A percentile compares a stretch with the other conserved stretches of the same genome.
These are phyloP conservation scores for Leccinellum albellum DNA, from an alignment of 768 basidiomycete genomes.

Conservation along the genomic window DNA sequence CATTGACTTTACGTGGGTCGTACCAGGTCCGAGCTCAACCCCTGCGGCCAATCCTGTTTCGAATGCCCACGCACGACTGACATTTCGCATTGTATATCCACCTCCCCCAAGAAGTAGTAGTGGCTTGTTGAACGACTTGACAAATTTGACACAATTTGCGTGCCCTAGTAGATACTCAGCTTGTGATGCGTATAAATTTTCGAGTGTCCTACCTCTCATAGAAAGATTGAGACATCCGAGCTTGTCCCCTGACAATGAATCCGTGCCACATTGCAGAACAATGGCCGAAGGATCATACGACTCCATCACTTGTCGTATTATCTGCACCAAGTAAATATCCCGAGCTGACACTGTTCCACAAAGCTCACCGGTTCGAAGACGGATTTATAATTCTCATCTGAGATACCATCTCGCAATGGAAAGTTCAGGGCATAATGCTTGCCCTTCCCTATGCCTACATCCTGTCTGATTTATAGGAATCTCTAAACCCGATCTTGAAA, in stretches of 20 bases:
- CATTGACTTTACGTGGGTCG: background rate
- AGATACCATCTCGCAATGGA: slow-evolving; percentile 90
- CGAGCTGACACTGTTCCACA: background rate
- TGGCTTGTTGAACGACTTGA: slow-evolving; percentile 94
- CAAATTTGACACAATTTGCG: slow-evolving; percentile 95
- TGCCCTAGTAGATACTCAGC: slow-evolving; percentile 55
- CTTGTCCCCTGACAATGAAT: slow-evolving; percentile 94
- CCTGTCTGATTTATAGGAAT: slow-evolving; percentile 43
- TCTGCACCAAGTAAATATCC: slow-evolving; percentile 42
- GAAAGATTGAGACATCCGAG: slow-evolving; percentile 94
- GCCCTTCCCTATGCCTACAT: slow-evolving; percentile 90
- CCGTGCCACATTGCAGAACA: slow-evolving; percentile 95
- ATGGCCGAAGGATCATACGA: slow-evolving; percentile 92
- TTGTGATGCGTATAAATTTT: background rate
- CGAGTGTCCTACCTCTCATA: slow-evolving; percentile 65
- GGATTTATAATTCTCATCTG: slow-evolving; percentile 90
- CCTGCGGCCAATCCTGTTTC: slow-evolving; percentile 99
- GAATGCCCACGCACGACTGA: slow-evolving; percentile 95
- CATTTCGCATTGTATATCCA: slow-evolving; percentile 98
- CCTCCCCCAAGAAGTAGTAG: slow-evolving; percentile 94
- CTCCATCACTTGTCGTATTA: slow-evolving; percentile 91
- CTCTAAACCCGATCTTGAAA: background rate
- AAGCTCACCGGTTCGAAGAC: slow-evolving; percentile 88
- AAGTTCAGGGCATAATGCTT: slow-evolving; percentile 95
- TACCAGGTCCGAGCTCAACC: slow-evolving; percentile 84